Evolutionary conservation across 768 basidiomycete species (phyloP).

Genomic region (Fomitopsis serialis): DNA sequence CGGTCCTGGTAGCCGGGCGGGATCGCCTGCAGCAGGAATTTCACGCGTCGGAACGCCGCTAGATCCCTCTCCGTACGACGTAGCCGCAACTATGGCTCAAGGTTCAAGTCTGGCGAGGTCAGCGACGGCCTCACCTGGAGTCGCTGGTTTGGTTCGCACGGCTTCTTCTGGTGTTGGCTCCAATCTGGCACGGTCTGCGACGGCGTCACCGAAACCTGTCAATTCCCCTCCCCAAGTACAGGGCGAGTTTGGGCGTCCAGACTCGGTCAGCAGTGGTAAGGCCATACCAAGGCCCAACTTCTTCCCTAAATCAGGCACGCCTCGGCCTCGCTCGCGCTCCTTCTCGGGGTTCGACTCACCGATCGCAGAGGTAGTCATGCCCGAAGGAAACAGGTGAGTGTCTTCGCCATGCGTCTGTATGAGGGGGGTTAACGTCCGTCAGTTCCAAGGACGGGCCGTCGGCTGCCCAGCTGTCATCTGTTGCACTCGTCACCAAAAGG

Average conservation of each 20-base stretch:
- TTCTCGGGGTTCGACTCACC: constrained; percentile 65
- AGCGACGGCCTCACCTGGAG: constrained; percentile 2
- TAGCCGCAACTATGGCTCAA: not conserved
- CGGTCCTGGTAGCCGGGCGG: not conserved
- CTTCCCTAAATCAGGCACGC: constrained; percentile 45
- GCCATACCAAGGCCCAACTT: constrained; percentile 56
- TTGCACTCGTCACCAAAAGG: constrained; percentile 1
- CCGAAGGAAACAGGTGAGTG: constrained; percentile 15
- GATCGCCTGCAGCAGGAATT: constrained; percentile 2
- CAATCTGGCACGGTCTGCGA: not conserved
- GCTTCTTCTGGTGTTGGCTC: not conserved
- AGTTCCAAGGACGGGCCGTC: not conserved
- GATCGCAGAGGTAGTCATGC: constrained; percentile 16
- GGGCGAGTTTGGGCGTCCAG: not conserved
- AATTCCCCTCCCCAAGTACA: not conserved
- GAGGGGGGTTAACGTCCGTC: not conserved
- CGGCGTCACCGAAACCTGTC: not conserved
- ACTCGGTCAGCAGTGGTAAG: not conserved
- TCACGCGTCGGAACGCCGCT: constrained; percentile 5
- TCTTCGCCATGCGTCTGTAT: not conserved
- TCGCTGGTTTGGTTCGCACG: not conserved
- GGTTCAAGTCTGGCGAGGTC: not conserved
- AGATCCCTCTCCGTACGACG: not conserved
- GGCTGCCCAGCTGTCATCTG: not conserved
- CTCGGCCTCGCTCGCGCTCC: constrained; percentile 59